Conservation (phyloP, 2,329 filamentous ascomycete species). For the Paracamarosporium sp. region DNA sequence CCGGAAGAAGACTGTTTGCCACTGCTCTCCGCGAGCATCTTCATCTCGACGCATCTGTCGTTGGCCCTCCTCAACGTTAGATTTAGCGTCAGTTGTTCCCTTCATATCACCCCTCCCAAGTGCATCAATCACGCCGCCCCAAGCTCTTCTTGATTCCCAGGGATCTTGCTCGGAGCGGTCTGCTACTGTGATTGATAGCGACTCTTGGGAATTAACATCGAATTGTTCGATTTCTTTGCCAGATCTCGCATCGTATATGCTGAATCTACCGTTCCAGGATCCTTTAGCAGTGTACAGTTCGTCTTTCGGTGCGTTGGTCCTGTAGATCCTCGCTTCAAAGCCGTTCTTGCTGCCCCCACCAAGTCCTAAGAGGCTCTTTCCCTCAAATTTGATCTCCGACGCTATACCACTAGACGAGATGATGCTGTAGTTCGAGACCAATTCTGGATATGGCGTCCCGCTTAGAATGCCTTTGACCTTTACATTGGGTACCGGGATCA, state of each 20-base stretch:
- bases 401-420: slow-evolving; percentile 51
- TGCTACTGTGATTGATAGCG: slow-evolving; percentile 27
- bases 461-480: slow-evolving; percentile 54
- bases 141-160: slow-evolving; percentile 54
- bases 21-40: slow-evolving; percentile 42
- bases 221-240: slow-evolving; percentile 47
- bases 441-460: slow-evolving; percentile 53
- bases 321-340: slow-evolving; percentile 48
- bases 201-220: slow-evolving; percentile 31
- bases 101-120: slow-evolving; percentile 52
- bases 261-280: slow-evolving; percentile 50
- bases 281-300: slow-evolving; percentile 49
- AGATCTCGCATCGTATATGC: slow-evolving; percentile 41
- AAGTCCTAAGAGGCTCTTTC: slow-evolving; percentile 47
- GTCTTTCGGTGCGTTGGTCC: slow-evolving; percentile 38
- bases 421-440: slow-evolving; percentile 50
- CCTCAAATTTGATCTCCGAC: slow-evolving; percentile 52
- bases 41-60: slow-evolving; percentile 50
- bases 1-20: slow-evolving; percentile 51
- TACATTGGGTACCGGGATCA: slow-evolving; percentile 54
- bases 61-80: slow-evolving; percentile 46
- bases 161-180: slow-evolving; percentile 50
- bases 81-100: slow-evolving; percentile 38
- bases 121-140: slow-evolving; percentile 49
- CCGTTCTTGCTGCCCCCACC: slow-evolving; percentile 50